Evolutionary conservation across 345 rosid genomes (phyloP), one percentile per base, ranked within the genome.

Genomic region (Punica granatum): DNA sequence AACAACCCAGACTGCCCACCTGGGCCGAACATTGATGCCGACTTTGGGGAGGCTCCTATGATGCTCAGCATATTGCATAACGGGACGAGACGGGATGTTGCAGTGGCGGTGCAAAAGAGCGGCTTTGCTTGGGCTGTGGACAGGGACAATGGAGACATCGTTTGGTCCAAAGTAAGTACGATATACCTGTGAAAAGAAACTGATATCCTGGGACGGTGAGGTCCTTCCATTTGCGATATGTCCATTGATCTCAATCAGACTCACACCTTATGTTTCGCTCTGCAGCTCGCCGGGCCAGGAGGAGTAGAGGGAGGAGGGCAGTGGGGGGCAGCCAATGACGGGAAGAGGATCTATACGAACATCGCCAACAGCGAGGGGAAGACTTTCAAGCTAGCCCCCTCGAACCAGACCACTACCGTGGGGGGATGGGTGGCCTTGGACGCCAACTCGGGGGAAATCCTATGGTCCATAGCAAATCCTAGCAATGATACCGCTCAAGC

Each of bases 1-100:
- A 54, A 76, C 39, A 85, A 75, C 71, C 80, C 86, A 0, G 79
- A 78, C 46, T 82, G 83, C 11, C 86, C 83, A 6, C 83, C 80
- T 6, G 89, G 82, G 12, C 82, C 86, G 1, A 85, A 76, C 70
- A 12, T 73, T 16, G 89, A 85, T 72, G 89, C 89, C 2, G 86
- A 85, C 63, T 85, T 82, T 25, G 88, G 80, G 23, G 85, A 79
- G 70, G 85, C 80, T 48, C 83, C 85, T 0, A 75, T 80, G 77
- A 43, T 80, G 60, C 61, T 78, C 25, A 76, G 54, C 36, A 43
- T 76, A 11, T 21, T 23, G 10, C 41, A 16, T 1, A 78, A 83
- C 23, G 62, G 70, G 16, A 58, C 43, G 4, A 28, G 42, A 33
- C 64, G 76, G 16, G 83, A 79, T 37, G 37, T 61, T 5, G 63